A percentile compares a stretch with the other conserved stretches of the same genome.
Evolutionary conservation across 257 asterid species (phyloP).

Genomic region (Agastache rugosa): DNA sequence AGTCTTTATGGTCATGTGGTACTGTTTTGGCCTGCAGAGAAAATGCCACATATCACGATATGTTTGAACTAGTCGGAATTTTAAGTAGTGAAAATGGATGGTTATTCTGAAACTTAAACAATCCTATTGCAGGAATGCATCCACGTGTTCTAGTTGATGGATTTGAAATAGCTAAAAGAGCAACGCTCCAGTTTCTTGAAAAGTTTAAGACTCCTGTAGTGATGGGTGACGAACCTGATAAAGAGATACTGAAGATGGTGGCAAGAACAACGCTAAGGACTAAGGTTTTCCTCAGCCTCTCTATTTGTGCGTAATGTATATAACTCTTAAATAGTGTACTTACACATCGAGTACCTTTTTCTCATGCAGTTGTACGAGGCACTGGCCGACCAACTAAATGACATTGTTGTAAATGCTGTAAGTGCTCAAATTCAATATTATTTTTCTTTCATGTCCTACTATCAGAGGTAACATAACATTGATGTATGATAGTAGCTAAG

Average conservation of each 20-base stretch:
- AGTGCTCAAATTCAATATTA: slow-evolving; percentile 44
- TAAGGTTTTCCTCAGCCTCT: slow-evolving; percentile 60
- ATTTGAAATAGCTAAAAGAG: slow-evolving; percentile 92
- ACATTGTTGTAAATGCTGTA: slow-evolving; percentile 83
- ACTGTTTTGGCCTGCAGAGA: slow-evolving; percentile 8
- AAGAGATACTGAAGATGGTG: slow-evolving; percentile 94
- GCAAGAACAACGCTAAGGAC: slow-evolving; percentile 97
- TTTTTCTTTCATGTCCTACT: slow-evolving; percentile 10
- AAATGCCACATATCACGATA: background rate
- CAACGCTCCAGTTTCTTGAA: slow-evolving; percentile 87
- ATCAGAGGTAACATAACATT: background rate
- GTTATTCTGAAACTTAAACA: slow-evolving; percentile 29
- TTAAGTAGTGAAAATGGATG: slow-evolving; percentile 5
- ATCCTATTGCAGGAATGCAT: slow-evolving; percentile 86
- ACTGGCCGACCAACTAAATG: slow-evolving; percentile 89
- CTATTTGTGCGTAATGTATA: background rate
- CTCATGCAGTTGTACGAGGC: slow-evolving; percentile 79
- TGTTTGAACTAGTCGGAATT: slow-evolving; percentile 28
- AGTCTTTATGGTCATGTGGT: slow-evolving; percentile 13
- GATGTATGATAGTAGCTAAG: slow-evolving; percentile 2
- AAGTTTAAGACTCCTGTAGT: slow-evolving; percentile 92
- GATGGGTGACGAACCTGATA: slow-evolving; percentile 93
- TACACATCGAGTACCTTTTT: slow-evolving; percentile 22
- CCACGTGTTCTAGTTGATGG: slow-evolving; percentile 99
- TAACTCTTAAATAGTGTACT: slow-evolving; percentile 12